Evolutionary conservation across 1,139 yeast genomes (phyloP).

Genomic region (Blastobotrys persicus): DNA sequence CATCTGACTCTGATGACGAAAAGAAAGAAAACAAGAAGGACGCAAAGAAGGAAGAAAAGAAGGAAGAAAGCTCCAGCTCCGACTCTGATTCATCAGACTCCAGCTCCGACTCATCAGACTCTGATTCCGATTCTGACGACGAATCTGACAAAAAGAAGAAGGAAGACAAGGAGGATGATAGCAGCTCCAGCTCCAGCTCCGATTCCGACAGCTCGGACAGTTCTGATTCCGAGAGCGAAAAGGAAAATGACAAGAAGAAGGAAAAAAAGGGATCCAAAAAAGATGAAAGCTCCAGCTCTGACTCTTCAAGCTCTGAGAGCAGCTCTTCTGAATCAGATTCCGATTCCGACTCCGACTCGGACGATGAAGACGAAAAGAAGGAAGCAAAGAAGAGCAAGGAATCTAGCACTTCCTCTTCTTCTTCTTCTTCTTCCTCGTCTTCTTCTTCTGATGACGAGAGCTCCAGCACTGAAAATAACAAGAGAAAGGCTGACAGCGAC

Average conservation of each 20-base stretch:
- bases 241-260: conserved; percentile 33
- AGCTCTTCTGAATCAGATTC: conserved; percentile 31
- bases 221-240: conserved; percentile 35
- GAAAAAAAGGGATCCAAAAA: conserved; percentile 8
- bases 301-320: conserved; percentile 1
- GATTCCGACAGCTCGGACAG: conserved; percentile 32
- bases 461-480: conserved; percentile 25
- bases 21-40: conserved; percentile 35
- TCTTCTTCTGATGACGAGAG: conserved; percentile 27
- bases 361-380: conserved; percentile 20
- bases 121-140: conserved; percentile 26
- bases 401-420: conserved; percentile 21
- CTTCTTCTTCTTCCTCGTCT: conserved; percentile 24
- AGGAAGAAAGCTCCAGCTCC: conserved; percentile 25
- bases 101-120: conserved; percentile 19
- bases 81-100: too few relatives aligned
- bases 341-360: conserved; percentile 28
- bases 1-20: conserved; percentile 35
- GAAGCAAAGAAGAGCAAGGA: conserved; percentile 25
- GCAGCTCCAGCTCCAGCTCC: conserved; percentile 22
- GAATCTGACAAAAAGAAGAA: conserved; percentile 25
- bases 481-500: conserved; percentile 40
- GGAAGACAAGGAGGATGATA: conserved; percentile 22
- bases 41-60: conserved; percentile 16
- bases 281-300: conserved; percentile 27